Percentiles rank a stretch among this genome's conserved stretches.
Conservation (phyloP, 208 protist species). For the Leishmania guyanensis region DNA sequence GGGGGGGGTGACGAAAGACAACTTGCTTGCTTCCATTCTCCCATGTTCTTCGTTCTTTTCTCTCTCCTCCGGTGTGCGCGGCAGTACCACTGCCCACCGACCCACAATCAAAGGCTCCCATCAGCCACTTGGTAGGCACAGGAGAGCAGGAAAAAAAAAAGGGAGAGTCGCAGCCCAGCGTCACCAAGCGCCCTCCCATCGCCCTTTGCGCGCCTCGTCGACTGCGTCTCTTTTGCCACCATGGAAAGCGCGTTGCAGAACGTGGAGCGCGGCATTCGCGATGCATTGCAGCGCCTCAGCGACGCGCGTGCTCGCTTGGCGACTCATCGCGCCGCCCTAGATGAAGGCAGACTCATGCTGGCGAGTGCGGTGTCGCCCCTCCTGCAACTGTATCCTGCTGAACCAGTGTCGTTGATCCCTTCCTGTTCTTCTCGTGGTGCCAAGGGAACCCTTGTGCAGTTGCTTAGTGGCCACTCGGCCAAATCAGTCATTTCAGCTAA, state of each 20-base stretch:
- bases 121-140: background rate
- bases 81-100: background rate
- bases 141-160: background rate
- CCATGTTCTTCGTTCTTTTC: background rate
- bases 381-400: background rate
- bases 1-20: background rate
- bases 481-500: background rate
- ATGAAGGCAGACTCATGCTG: background rate
- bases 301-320: slow-evolving; percentile 7
- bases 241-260: slow-evolving; percentile 19
- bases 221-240: background rate
- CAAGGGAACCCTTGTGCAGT: no score
- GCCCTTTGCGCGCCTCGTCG: background rate
- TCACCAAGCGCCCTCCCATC: background rate
- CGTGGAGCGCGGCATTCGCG: slow-evolving; percentile 10
- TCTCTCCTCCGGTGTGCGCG: background rate
- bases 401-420: background rate
- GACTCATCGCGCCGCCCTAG: background rate
- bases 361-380: background rate
- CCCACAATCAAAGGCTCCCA: background rate
- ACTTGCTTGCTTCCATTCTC: background rate
- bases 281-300: slow-evolving; percentile 7
- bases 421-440: background rate
- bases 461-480: background rate
- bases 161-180: background rate